Conservation (phyloP, 2,329 filamentous ascomycete genomes). For the Paracamarosporium sp. region DNA sequence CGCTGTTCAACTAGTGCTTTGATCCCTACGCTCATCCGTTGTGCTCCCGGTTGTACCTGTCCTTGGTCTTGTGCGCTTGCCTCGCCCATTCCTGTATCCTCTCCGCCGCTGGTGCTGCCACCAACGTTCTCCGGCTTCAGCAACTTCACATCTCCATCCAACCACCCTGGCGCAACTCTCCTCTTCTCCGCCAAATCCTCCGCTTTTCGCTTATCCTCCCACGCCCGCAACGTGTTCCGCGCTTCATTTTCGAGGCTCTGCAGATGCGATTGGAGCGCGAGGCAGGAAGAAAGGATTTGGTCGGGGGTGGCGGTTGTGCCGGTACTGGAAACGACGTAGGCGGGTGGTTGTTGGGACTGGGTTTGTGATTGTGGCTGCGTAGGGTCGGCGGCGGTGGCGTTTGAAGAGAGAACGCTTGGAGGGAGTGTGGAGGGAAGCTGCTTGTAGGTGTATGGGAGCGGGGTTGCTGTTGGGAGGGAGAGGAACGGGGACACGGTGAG, state of each 20-base stretch:
- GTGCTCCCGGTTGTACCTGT: background rate
- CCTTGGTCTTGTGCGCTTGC: constrained; percentile 44
- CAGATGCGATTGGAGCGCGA: constrained; percentile 78
- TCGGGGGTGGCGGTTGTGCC: constrained; percentile 82
- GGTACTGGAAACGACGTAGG: constrained; percentile 78
- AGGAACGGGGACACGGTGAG: constrained; percentile 95
- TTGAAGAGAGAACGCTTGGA: constrained; percentile 66
- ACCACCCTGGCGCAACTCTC: constrained; percentile 78
- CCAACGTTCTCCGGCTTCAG: constrained; percentile 67
- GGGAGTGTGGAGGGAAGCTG: constrained; percentile 86
- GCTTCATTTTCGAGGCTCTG: constrained; percentile 72
- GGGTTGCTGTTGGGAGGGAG: constrained; percentile 85
- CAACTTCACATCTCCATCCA: constrained; percentile 71
- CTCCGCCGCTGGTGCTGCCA: constrained; percentile 37
- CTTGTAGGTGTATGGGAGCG: constrained; percentile 95
- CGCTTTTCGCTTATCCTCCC: constrained; percentile 70
- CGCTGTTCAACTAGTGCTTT: constrained; percentile 34
- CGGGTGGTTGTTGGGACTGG: constrained; percentile 52
- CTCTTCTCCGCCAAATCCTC: constrained; percentile 81
- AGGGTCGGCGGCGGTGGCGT: constrained; percentile 20
- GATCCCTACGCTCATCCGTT: constrained; percentile 27
- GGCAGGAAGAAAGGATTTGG: constrained; percentile 83
- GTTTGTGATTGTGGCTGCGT: constrained; percentile 50
- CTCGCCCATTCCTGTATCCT: constrained; percentile 32
- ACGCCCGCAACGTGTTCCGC: constrained; percentile 69